These are phyloP conservation scores for Thelonectria discophora DNA, from an alignment of 2,329 filamentous ascomycete species.

Conservation along the genomic window DNA sequence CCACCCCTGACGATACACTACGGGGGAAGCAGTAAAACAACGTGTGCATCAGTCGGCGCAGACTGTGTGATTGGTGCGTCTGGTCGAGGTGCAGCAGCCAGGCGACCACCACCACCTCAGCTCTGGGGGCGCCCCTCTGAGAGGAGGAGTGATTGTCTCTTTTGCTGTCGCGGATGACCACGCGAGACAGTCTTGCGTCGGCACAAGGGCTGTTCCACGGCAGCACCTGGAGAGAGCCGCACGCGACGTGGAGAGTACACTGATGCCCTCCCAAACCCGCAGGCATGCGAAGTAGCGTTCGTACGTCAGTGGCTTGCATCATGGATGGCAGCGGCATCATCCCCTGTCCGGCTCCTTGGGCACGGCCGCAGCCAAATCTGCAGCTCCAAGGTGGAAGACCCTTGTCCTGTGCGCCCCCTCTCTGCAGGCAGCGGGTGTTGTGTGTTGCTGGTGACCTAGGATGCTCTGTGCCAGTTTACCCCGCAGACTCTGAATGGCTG, in stretches of 20 bases:
- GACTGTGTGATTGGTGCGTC: conserved; percentile 21
- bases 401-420: conserved; percentile 1
- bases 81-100: conserved; percentile 5
- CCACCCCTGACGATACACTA: conserved; percentile 15
- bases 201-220: neutral
- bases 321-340: neutral
- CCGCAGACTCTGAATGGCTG: conserved; percentile 22
- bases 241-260: neutral
- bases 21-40: conserved; percentile 11
- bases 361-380: conserved; percentile 11
- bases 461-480: conserved; percentile 14
- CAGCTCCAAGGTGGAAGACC: neutral
- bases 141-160: conserved; percentile 1
- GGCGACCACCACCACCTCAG: neutral
- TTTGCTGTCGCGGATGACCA: neutral
- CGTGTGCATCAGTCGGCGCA: neutral
- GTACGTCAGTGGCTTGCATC: conserved; percentile 25
- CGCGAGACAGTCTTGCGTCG: neutral
- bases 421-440: neutral
- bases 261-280: neutral
- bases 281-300: conserved; percentile 2
- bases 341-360: conserved; percentile 7
- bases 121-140: neutral
- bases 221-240: neutral
- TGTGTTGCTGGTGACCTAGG: conserved; percentile 6